phyloP scores from a whole-genome alignment of 1,284 basidiomycete genomes.

The Tilletia walkeri region DNA sequence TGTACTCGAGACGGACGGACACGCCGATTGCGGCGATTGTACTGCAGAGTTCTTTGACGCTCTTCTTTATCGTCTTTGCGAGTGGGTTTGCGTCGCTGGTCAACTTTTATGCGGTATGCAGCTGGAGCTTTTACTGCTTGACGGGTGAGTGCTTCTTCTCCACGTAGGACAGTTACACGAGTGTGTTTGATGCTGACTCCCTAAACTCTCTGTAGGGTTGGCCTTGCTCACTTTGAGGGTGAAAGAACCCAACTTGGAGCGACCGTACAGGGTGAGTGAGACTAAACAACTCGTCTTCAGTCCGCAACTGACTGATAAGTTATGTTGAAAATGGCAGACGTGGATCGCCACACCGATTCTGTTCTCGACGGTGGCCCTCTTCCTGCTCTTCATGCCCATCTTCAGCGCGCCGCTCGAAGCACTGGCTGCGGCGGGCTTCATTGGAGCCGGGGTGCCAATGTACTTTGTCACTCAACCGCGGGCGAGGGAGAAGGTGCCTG shows the following conservation, averaged over 20 bases:
- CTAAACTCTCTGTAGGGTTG: constrained; percentile 59
- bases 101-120: constrained; percentile 68
- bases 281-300: not conserved
- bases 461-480: constrained; percentile 45
- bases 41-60: constrained; percentile 61
- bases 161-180: not conserved
- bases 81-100: constrained; percentile 59
- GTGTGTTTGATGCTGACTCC: not conserved
- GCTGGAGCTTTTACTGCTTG: constrained; percentile 47
- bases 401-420: constrained; percentile 83
- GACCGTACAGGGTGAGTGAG: constrained; percentile 58
- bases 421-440: constrained; percentile 43
- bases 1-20: constrained; percentile 26
- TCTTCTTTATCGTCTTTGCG: constrained; percentile 46
- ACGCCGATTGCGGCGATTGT: constrained; percentile 41
- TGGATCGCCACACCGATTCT: constrained; percentile 85
- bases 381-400: constrained; percentile 89
- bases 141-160: constrained; percentile 49
- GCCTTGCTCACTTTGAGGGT: constrained; percentile 83
- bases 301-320: not conserved
- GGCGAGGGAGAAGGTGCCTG: constrained; percentile 9
- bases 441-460: constrained; percentile 42
- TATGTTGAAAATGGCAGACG: constrained; percentile 60
- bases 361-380: constrained; percentile 87
- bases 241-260: constrained; percentile 83